Evolutionary conservation across 2,329 filamentous ascomycete species (phyloP).

Genomic region (Verticillium tricorpus): DNA sequence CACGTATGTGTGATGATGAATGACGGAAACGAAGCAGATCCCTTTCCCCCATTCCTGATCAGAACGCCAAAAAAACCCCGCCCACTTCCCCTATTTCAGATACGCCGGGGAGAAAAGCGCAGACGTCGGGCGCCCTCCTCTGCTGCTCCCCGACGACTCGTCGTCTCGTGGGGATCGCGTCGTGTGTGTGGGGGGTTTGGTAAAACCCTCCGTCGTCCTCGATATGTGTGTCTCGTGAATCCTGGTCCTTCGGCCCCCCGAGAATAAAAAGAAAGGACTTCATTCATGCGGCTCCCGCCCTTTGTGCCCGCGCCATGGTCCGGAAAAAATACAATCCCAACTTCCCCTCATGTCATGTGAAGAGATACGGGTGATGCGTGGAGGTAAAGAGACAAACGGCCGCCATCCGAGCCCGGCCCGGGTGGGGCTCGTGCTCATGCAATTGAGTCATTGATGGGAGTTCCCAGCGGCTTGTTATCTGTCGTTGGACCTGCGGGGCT

Average conservation of each 20-base stretch:
- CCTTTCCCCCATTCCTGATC: neutral
- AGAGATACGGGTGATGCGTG: neutral
- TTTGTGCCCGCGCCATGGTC: neutral
- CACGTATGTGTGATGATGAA: neutral
- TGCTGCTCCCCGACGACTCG: neutral
- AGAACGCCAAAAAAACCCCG: conserved; percentile 3
- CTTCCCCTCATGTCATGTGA: neutral
- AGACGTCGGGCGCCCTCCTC: neutral
- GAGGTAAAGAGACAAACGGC: neutral
- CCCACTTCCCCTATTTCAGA: neutral
- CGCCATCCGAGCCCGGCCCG: neutral
- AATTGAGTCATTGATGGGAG: neutral
- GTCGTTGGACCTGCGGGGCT: conserved; percentile 39
- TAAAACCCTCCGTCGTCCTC: neutral
- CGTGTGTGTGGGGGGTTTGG: neutral
- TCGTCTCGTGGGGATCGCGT: neutral
- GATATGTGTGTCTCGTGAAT: neutral
- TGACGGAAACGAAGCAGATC: conserved; percentile 1
- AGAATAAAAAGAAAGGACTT: neutral
- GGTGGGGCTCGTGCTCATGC: neutral
- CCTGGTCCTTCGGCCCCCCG: neutral
- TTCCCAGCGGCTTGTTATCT: conserved; percentile 14
- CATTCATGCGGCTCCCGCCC: neutral
- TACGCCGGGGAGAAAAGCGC: neutral
- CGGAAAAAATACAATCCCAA: neutral